Percentiles rank a stretch among this genome's conserved stretches.
phyloP scores from a whole-genome alignment of 257 asterid species.

The Solanum paucissectum region DNA sequence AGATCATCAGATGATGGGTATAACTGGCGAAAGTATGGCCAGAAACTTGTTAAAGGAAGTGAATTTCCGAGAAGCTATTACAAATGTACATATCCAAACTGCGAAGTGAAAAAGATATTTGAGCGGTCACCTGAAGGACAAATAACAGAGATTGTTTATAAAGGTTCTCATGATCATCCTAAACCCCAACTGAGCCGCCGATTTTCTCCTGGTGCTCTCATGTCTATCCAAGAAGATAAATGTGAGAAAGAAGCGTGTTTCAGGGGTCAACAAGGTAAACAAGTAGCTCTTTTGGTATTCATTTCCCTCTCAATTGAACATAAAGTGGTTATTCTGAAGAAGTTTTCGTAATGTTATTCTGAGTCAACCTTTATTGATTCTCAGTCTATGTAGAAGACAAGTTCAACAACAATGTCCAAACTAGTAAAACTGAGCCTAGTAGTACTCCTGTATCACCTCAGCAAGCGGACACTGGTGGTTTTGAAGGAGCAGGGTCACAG shows the following conservation, averaged over 20 bases:
- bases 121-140: conserved; percentile 5
- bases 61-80: conserved; percentile 15
- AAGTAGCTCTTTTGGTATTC: not conserved
- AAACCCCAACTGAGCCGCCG: conserved; percentile 45
- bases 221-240: conserved; percentile 71
- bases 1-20: conserved; percentile 39
- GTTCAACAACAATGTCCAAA: conserved; percentile 21
- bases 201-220: conserved; percentile 61
- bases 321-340: not conserved
- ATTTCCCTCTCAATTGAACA: not conserved
- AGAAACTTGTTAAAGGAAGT: conserved; percentile 16
- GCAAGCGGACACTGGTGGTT: conserved; percentile 48
- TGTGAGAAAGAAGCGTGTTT: conserved; percentile 33
- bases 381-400: conserved; percentile 40
- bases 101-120: conserved; percentile 17
- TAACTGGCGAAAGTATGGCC: conserved; percentile 19
- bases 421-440: conserved; percentile 35
- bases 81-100: conserved; percentile 12
- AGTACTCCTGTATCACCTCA: conserved; percentile 62
- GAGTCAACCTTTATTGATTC: not conserved
- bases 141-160: conserved; percentile 13
- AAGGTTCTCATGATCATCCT: conserved; percentile 36
- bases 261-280: conserved; percentile 62
- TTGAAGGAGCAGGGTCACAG: conserved; percentile 46
- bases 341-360: not conserved